These are phyloP conservation scores for Epicoccum nigrum DNA, from an alignment of 2,329 filamentous ascomycete species.

Conservation along the genomic window DNA sequence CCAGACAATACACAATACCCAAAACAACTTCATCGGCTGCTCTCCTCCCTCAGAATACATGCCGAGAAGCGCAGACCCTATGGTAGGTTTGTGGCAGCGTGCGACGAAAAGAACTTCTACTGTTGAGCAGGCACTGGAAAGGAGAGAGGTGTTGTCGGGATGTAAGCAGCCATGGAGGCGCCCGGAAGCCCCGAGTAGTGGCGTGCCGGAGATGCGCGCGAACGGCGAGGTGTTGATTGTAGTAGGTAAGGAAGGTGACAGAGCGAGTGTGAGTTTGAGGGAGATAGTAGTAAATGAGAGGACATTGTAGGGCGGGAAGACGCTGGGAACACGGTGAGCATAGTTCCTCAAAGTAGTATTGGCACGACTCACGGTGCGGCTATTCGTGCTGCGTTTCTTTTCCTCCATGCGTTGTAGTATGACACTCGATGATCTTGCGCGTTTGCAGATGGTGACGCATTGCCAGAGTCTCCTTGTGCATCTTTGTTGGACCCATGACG, in stretches of 20 bases:
- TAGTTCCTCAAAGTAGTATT: too few species aligned
- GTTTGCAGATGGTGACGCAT: too few species aligned
- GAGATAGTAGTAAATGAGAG: not conserved
- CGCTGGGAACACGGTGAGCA: too few species aligned
- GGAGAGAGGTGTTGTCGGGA: not conserved
- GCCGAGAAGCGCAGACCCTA: not conserved
- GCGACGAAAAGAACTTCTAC: not conserved
- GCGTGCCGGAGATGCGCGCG: not conserved
- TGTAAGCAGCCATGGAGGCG: not conserved
- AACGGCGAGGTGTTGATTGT: not conserved
- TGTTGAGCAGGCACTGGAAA: not conserved
- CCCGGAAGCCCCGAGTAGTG: not conserved
- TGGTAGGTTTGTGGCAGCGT: not conserved
- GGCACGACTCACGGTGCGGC: too few species aligned
- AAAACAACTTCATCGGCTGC: not conserved
- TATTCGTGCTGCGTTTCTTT: too few species aligned
- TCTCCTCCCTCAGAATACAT: not conserved
- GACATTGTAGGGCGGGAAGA: not conserved
- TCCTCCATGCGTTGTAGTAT: too few species aligned
- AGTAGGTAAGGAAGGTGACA: not conserved
- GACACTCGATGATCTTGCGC: too few species aligned
- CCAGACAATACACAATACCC: conserved; percentile 5
- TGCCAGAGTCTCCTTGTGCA: too few species aligned
- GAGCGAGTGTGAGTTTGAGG: not conserved
- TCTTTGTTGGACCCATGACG: too few species aligned